phyloP scores from a whole-genome alignment of 1,284 basidiomycete species.

The Ustilago esculenta region DNA sequence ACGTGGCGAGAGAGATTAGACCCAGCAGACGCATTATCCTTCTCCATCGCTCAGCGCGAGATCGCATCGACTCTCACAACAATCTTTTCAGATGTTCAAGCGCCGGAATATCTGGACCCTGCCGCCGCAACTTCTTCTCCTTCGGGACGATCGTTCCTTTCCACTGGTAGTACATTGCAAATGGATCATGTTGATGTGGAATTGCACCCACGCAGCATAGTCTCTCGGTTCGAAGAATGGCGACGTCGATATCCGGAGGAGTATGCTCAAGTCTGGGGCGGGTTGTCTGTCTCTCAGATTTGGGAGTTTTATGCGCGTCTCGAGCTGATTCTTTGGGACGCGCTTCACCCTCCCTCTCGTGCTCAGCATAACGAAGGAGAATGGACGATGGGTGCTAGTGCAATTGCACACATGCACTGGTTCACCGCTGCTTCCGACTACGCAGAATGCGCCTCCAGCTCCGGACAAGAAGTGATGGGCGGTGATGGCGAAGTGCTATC shows the following conservation, averaged over 20 bases:
- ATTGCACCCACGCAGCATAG: conserved; percentile 48
- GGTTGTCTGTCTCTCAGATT: conserved; percentile 54
- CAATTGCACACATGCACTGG: conserved; percentile 23
- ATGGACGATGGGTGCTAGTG: conserved; percentile 1
- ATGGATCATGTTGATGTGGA: too few species aligned
- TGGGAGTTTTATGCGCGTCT: conserved; percentile 62
- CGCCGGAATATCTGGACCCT: conserved; percentile 56
- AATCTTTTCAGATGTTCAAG: conserved; percentile 53
- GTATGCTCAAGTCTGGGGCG: conserved; percentile 61
- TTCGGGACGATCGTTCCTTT: conserved; percentile 1
- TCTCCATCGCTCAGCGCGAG: conserved; percentile 20
- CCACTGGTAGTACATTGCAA: too few species aligned
- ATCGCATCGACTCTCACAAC: conserved; percentile 6
- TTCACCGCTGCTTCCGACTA: conserved; percentile 21
- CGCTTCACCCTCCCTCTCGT: conserved; percentile 8
- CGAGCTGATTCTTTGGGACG: conserved; percentile 52
- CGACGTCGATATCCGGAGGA: conserved; percentile 50
- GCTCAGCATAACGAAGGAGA: conserved; percentile 8
- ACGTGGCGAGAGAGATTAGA: conserved; percentile 8
- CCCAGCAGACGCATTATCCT: conserved; percentile 36
- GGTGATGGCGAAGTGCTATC: conserved; percentile 58
- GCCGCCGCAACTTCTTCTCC: background rate
- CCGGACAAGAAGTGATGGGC: conserved; percentile 14
- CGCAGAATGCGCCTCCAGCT: background rate
- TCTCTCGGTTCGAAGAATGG: conserved; percentile 55